phyloP scores from a whole-genome alignment of 768 basidiomycete genomes.

The Mycena vitilis region DNA sequence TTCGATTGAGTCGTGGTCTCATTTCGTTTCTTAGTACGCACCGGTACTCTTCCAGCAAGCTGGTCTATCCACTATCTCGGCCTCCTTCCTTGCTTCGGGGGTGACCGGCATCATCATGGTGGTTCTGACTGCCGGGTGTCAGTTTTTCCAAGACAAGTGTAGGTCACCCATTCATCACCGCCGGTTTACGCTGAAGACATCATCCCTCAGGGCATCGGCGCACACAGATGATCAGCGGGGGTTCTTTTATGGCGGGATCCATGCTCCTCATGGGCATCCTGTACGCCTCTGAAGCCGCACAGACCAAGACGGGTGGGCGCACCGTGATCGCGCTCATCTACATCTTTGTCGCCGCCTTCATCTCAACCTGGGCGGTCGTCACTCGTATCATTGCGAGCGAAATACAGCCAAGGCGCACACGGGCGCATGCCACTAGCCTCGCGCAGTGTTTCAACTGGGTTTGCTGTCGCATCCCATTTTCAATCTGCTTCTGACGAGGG shows the following conservation, averaged over 20 bases:
- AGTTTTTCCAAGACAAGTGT: conserved; percentile 55
- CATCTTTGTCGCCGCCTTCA: conserved; percentile 56
- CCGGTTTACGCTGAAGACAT: background rate
- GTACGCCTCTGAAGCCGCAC: conserved; percentile 54
- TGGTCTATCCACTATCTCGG: conserved; percentile 55
- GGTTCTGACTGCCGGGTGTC: conserved; percentile 50
- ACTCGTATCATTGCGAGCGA: conserved; percentile 56
- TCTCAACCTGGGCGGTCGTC: conserved; percentile 57
- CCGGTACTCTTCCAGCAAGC: conserved; percentile 63
- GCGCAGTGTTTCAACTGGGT: conserved; percentile 57
- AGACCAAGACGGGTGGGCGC: conserved; percentile 48
- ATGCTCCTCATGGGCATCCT: conserved; percentile 57
- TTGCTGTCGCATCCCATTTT: conserved; percentile 23
- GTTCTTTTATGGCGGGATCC: conserved; percentile 49
- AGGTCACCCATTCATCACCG: background rate
- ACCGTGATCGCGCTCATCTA: conserved; percentile 59
- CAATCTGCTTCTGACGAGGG: conserved; percentile 6
- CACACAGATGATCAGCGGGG: conserved; percentile 55
- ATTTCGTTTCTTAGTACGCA: conserved; percentile 47
- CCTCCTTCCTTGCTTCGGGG: conserved; percentile 63
- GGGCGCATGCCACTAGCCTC: conserved; percentile 56
- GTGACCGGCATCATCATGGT: conserved; percentile 60
- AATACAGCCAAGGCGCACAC: conserved; percentile 60
- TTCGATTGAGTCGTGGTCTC: background rate
- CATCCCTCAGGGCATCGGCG: conserved; percentile 43